Evolutionary conservation across 192 early-diverging fungal species (phyloP).

Genomic region (Dissophora globulifera): DNA sequence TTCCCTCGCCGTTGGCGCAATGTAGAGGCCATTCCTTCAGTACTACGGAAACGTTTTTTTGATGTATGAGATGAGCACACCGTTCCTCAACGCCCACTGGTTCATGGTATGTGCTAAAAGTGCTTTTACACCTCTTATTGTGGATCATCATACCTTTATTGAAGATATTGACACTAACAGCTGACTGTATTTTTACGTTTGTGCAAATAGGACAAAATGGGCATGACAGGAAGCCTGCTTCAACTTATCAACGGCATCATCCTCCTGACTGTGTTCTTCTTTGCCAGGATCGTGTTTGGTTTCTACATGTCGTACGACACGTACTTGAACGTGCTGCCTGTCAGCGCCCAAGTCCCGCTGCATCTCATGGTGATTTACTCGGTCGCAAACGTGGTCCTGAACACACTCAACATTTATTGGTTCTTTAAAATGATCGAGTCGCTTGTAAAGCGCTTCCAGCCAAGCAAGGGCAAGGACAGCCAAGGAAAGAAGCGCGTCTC

Average conservation of each 20-base stretch:
- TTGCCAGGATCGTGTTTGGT: constrained; percentile 81
- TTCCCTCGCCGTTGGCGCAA: not conserved
- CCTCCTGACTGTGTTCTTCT: constrained; percentile 80
- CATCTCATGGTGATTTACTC: constrained; percentile 62
- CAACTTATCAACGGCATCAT: constrained; percentile 89
- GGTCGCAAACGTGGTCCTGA: constrained; percentile 67
- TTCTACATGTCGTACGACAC: constrained; percentile 75
- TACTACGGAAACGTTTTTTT: constrained; percentile 91
- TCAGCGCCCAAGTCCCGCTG: constrained; percentile 48
- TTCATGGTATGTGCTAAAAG: constrained; percentile 50
- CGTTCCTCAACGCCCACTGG: constrained; percentile 94
- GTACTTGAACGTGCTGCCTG: constrained; percentile 44
- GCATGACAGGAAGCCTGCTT: constrained; percentile 78
- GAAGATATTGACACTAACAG: no score
- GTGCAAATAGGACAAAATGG: constrained; percentile 80
- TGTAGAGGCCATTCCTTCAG: constrained; percentile 80
- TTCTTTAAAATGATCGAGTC: constrained; percentile 66
- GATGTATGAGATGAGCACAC: constrained; percentile 91
- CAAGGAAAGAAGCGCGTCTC: not conserved
- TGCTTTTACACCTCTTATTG: no score
- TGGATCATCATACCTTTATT: no score
- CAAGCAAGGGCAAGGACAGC: constrained; percentile 13
- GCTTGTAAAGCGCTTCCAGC: constrained; percentile 52
- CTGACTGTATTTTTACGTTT: no score
- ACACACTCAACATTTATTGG: constrained; percentile 73